A percentile compares a stretch with the other conserved stretches of the same genome.
Evolutionary conservation across 2,329 filamentous ascomycete genomes (phyloP).

Genomic region (Fusarium humuli): DNA sequence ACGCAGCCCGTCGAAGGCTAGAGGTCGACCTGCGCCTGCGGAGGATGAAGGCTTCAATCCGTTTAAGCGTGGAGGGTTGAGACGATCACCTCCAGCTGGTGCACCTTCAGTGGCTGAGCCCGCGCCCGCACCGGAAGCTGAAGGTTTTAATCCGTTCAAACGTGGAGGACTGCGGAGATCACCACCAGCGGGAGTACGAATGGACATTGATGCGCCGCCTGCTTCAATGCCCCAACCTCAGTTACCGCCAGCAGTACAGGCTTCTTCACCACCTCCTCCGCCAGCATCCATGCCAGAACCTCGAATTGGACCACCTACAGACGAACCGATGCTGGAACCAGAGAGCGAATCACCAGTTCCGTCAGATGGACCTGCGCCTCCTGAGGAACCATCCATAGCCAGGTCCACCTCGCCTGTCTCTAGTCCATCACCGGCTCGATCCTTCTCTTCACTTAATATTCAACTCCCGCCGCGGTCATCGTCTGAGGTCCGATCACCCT

Average conservation of each 20-base stretch:
- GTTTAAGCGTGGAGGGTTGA: slow-evolving; percentile 47
- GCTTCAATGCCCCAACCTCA: slow-evolving; percentile 37
- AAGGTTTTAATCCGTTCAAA: slow-evolving; percentile 49
- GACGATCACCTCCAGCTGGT: slow-evolving; percentile 50
- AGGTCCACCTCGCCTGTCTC: slow-evolving; percentile 3
- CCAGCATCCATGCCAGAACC: slow-evolving; percentile 32
- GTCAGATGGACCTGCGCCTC: neutral
- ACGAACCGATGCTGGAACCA: neutral
- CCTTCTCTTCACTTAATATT: slow-evolving; percentile 19
- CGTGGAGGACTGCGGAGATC: slow-evolving; percentile 47
- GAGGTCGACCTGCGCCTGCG: slow-evolving; percentile 53
- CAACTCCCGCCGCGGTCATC: neutral
- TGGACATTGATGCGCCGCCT: slow-evolving; percentile 18
- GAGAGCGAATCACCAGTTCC: neutral
- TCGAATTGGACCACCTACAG: neutral
- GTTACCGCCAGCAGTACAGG: slow-evolving; percentile 1
- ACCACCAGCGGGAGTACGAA: slow-evolving; percentile 47
- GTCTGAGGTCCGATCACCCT: neutral
- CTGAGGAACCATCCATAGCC: slow-evolving; percentile 1
- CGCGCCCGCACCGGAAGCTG: slow-evolving; percentile 31
- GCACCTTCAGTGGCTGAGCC: accelerated
- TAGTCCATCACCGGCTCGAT: slow-evolving; percentile 13
- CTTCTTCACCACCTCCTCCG: slow-evolving; percentile 8
- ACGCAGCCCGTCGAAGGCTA: slow-evolving; percentile 53
- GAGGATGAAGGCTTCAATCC: slow-evolving; percentile 45